Conservation (phyloP, 192 early-diverging fungal genomes). For the Backusella tarrabulga region DNA sequence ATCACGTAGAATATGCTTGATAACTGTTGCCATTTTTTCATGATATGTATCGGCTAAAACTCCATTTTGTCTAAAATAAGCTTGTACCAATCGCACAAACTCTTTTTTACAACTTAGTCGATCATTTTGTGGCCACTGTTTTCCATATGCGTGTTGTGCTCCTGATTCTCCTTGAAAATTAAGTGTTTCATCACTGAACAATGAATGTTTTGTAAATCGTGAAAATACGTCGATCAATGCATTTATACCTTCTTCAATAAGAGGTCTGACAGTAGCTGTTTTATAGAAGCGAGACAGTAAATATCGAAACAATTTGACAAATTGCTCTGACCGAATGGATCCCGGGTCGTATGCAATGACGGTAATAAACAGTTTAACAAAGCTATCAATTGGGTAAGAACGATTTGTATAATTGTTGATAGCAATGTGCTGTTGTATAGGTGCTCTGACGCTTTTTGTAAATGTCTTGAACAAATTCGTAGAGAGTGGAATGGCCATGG, state of each 20-base stretch:
- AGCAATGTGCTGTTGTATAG: slow-evolving; percentile 12
- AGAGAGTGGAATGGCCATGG: slow-evolving; percentile 31
- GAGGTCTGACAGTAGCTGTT: slow-evolving; percentile 4
- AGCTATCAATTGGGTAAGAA: slow-evolving; percentile 43
- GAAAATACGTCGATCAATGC: slow-evolving; percentile 50
- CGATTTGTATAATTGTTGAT: slow-evolving; percentile 27
- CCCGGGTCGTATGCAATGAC: slow-evolving; percentile 58
- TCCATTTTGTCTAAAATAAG: slow-evolving; percentile 44
- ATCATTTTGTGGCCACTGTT: slow-evolving; percentile 58
- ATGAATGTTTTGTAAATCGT: slow-evolving; percentile 44
- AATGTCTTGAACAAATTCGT: slow-evolving; percentile 31
- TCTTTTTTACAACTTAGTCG: slow-evolving; percentile 53
- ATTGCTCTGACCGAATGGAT: slow-evolving; percentile 55
- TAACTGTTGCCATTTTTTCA: slow-evolving; percentile 45
- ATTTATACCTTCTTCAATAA: slow-evolving; percentile 39
- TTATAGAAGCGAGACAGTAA: slow-evolving; percentile 40
- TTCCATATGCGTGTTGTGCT: slow-evolving; percentile 39
- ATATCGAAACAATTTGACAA: slow-evolving; percentile 44
- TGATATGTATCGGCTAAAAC: slow-evolving; percentile 42
- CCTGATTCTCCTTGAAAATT: slow-evolving; percentile 1
- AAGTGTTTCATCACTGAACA: slow-evolving; percentile 30
- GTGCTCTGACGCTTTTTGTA: slow-evolving; percentile 16
- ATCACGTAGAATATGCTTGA: slow-evolving; percentile 47
- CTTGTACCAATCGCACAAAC: slow-evolving; percentile 46
- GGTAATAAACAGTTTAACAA: slow-evolving; percentile 54